Evolutionary conservation across 2,329 filamentous ascomycete genomes (phyloP).

Genomic region (Fusarium burgessii): DNA sequence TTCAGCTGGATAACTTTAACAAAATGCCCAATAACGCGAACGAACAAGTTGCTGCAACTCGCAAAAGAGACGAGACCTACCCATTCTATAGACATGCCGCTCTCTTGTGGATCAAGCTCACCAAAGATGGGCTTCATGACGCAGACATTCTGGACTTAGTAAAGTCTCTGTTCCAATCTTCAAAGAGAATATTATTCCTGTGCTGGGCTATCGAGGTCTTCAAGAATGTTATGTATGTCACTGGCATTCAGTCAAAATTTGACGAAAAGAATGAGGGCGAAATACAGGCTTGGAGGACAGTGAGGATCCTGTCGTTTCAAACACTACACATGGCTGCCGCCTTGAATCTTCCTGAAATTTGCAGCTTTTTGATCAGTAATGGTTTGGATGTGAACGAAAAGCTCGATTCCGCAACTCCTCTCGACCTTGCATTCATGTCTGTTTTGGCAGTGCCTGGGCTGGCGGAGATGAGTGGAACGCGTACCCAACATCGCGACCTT

Average conservation of each 20-base stretch:
- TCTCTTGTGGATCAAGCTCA: not conserved
- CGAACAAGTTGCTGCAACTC: not conserved
- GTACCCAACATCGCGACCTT: fast-evolving
- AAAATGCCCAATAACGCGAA: fast-evolving
- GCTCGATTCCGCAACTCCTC: not conserved
- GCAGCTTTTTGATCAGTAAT: not conserved
- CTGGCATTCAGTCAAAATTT: not conserved
- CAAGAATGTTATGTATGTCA: not conserved
- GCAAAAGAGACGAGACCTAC: not conserved
- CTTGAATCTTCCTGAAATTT: slow-evolving; percentile 20
- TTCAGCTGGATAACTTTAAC: slow-evolving; percentile 20
- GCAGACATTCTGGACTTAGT: fast-evolving
- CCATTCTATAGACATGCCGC: slow-evolving; percentile 19
- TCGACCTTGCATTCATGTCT: not conserved
- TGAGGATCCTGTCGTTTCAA: not conserved
- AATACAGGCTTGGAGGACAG: not conserved
- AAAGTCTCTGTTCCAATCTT: slow-evolving; percentile 2
- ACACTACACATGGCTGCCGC: slow-evolving; percentile 26
- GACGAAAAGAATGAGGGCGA: not conserved
- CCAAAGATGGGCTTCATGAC: not conserved
- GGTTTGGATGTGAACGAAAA: not conserved
- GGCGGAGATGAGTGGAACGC: fast-evolving
- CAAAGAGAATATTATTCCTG: not conserved
- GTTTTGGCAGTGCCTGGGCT: not conserved
- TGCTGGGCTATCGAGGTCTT: slow-evolving; percentile 5